Conservation (phyloP, 352 stramenopile genomes). For the Globisporangium carolinianum region DNA sequence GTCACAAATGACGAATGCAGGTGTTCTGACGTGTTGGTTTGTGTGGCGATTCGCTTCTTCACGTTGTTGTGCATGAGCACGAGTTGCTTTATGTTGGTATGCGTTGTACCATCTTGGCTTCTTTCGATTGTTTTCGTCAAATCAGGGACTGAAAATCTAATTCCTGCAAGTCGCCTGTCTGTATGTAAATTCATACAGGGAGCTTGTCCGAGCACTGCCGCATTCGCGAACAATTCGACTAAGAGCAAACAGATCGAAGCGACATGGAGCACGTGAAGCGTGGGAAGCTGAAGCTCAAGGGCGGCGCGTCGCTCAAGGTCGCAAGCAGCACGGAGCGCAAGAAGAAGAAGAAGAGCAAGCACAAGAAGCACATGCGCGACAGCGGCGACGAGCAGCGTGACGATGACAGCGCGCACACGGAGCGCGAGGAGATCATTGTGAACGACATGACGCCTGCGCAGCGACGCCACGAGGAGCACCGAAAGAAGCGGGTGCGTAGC, state of each 20-base stretch:
- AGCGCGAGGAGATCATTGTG: conserved; percentile 21
- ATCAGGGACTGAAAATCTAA: no score
- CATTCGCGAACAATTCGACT: background rate
- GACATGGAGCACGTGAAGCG: conserved; percentile 78
- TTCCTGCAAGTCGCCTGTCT: no score
- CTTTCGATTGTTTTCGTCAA: no score
- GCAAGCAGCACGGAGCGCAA: conserved; percentile 46
- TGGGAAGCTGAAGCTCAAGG: conserved; percentile 82
- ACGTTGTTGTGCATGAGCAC: no score
- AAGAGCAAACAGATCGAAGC: background rate
- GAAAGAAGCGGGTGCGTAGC: conserved; percentile 66
- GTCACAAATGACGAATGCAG: no score
- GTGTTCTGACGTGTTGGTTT: no score
- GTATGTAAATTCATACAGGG: no score
- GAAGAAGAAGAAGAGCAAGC: conserved; percentile 38
- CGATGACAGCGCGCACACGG: conserved; percentile 6
- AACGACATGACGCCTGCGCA: conserved; percentile 70
- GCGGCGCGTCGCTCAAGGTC: conserved; percentile 52
- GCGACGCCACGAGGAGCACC: conserved; percentile 66
- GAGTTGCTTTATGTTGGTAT: no score
- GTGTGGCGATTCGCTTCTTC: no score
- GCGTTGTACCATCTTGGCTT: no score
- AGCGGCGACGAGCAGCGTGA: conserved; percentile 6
- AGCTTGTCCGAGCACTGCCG: no score
- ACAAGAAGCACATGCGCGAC: conserved; percentile 18